These are phyloP conservation scores for Nicotiana knightiana DNA, from an alignment of 257 asterid genomes.

Conservation along the genomic window DNA sequence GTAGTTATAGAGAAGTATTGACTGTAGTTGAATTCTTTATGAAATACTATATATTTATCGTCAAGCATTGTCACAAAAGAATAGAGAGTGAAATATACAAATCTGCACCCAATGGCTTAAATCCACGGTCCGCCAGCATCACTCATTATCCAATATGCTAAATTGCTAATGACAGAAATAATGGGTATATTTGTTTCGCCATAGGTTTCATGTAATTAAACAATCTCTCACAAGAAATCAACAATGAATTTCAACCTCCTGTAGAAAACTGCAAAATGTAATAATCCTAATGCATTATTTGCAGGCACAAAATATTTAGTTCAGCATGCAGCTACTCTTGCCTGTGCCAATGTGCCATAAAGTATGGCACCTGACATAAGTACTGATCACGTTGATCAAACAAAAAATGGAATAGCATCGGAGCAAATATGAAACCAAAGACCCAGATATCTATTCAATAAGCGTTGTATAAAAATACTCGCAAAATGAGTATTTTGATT, in stretches of 20 bases:
- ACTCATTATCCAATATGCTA: too few relatives aligned
- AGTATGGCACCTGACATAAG: not conserved
- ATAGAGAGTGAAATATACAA: too few relatives aligned
- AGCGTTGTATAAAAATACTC: not conserved
- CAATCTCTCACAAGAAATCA: not conserved
- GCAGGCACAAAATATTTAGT: not conserved
- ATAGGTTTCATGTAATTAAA: not conserved
- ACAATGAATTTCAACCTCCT: not conserved
- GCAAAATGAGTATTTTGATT: not conserved
- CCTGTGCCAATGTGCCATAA: not conserved
- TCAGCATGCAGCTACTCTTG: not conserved
- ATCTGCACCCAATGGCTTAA: too few relatives aligned
- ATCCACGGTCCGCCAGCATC: too few relatives aligned
- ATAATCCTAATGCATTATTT: not conserved
- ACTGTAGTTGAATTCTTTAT: not conserved
- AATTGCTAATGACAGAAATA: not conserved
- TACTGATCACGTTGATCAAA: not conserved
- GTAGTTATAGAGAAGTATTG: too few relatives aligned
- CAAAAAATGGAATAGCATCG: not conserved
- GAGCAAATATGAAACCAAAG: not conserved
- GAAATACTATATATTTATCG: too few relatives aligned
- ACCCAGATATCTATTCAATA: constrained; percentile 7
- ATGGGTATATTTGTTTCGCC: not conserved
- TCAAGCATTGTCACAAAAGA: too few relatives aligned
- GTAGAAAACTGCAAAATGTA: not conserved